phyloP scores from a whole-genome alignment of 1,139 yeast genomes.

The Hanseniaspora sp. region DNA sequence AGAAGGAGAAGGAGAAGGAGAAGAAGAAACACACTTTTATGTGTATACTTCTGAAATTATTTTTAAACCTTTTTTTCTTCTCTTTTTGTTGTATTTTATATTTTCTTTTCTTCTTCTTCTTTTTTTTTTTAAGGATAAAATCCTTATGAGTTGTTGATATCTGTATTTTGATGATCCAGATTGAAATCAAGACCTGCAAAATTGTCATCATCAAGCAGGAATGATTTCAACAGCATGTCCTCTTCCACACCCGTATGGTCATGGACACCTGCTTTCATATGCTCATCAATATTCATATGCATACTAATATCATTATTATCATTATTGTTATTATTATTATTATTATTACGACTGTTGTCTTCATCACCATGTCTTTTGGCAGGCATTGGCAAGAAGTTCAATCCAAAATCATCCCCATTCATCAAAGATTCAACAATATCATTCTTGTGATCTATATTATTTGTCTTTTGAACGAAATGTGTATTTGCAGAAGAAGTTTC shows the following conservation, averaged over 20 bases:
- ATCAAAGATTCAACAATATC: constrained; percentile 5
- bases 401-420: constrained; percentile 3
- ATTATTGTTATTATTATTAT: neutral
- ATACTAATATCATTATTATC: neutral
- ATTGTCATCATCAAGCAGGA: constrained; percentile 4
- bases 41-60: too few relatives aligned
- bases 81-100: too few relatives aligned
- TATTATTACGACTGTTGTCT: neutral
- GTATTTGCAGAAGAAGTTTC: too few relatives aligned
- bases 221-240: neutral
- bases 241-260: neutral
- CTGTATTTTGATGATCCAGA: neutral
- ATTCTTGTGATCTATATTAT: neutral
- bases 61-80: too few relatives aligned
- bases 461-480: neutral
- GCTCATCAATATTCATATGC: too few relatives aligned
- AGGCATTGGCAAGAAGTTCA: neutral
- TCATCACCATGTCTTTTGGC: neutral
- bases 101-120: too few relatives aligned
- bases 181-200: neutral
- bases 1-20: neutral
- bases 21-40: too few relatives aligned
- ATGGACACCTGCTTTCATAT: too few relatives aligned
- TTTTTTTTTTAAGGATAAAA: neutral
- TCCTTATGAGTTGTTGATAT: neutral